Base-by-base conservation (phyloP, 192 early-diverging fungal species). In the Coemansia sp. region DNA sequence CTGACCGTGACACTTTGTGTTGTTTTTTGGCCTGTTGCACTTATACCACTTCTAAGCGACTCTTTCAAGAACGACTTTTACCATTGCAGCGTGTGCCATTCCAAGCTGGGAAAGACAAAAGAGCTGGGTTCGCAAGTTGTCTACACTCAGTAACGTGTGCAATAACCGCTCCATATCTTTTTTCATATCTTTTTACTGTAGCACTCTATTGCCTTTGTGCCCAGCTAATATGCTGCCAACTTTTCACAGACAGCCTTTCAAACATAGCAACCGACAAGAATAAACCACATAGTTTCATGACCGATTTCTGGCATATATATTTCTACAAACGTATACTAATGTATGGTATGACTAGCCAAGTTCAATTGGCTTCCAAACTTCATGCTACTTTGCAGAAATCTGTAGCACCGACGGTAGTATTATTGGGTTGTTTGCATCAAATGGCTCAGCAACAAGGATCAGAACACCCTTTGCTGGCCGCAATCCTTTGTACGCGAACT, bases 401-500 rank as follows among this genome's bases (percentile, higher is more conserved):
- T 56, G 62, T 9, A 81, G 56, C 0, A 58, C 11, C 11, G 49
- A 48, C 15, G 80, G 80, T 9, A 77, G 52, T 9, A 18, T 52
- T 52, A 83, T 57, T 2, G 53, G 23, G 63, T 74, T 83, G 71
- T 83, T 83, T 11, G 71, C 71, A 26, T 83, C 75, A 45, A 74
- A 83, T 13, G 80, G 80, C 63, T 77, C 80, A 7, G 75, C 71
- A 42, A 83, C 75, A 7, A 83, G 42, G 7, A 83, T 53, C 45
- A 83, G 56, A n/a, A 68, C 71, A 19, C 44, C 45, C 18, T 21
- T 60, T 21, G 71, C 49, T 11, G 64, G 16, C 9, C 69, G 65
- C 13, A 77, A 61, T 37, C 63, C 65, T 4, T 52, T 65, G 63
- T 83, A 83, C 4, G 62, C 48, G n/a, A 83, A 83, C 39, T 77